Evolutionary conservation across 768 basidiomycete genomes (phyloP), one percentile per base, ranked within the genome.

Genomic region (Boletus reticuloceps): DNA sequence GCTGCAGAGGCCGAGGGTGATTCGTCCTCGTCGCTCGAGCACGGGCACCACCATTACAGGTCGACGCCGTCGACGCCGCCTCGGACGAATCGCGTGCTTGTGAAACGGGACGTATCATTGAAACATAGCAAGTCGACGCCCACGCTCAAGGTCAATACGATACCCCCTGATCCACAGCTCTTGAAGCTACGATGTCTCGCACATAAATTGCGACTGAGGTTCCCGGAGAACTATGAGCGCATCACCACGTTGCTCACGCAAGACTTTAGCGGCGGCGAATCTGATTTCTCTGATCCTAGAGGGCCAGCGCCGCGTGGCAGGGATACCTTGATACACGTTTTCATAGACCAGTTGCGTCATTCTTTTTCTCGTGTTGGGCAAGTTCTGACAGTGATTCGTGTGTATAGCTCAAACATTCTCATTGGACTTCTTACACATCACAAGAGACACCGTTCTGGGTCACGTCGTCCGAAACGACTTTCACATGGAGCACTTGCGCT

Each of bases 401-500:
- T 46, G 0, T 29, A 45, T 61, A 93, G 91, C 61, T 94, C 91
- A 16, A 94, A 94, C 66, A 93, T 94, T 58, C 81, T 94, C 44
- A 85, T 94, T 56, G 91, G 91, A 34, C 79, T 93, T 51, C 68
- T 93, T n/a, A 82, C 78, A 29, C 83, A 87, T 69, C 70, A 88
- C 49, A 85, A 83, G 66, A 82, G 79, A 52, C 76, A 82, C 58
- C 74, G 71, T 59, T 75, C 60, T 36, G 58, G 39, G 59, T 60
- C 75, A 68, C 64, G 70, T 69, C 60, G 75, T 65, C 66, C 64
- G 64, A 74, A 72, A 56, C 84, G 84, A 58, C 71, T 95, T 20
- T 93, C 88, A 48, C 91, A 94, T 69, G 79, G 85, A 4, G 87
- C 89, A 6, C 77, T 94, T 32, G 79, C 84, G 2, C 78, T 94